These are phyloP conservation scores for Phytophthora kernoviae DNA, from an alignment of 352 stramenopile genomes.

Conservation along the genomic window DNA sequence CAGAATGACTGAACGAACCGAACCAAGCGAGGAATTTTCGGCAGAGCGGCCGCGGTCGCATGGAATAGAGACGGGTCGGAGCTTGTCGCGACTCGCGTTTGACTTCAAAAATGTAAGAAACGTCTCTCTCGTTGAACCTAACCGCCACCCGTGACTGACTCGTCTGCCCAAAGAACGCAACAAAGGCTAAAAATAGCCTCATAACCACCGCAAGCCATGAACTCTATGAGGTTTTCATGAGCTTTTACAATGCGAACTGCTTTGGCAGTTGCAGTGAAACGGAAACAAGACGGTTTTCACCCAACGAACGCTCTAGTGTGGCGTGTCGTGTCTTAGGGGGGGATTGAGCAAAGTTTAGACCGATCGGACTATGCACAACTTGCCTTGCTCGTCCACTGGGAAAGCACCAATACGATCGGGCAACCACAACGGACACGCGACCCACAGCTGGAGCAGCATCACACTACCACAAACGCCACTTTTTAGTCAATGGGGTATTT, in stretches of 20 bases:
- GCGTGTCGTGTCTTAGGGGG: too few relatives aligned
- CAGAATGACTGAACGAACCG: conserved; percentile 30
- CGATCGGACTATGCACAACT: not conserved
- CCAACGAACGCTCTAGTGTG: too few relatives aligned
- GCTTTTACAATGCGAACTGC: too few relatives aligned
- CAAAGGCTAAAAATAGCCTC: not conserved
- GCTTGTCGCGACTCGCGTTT: conserved; percentile 19
- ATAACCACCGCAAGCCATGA: too few relatives aligned
- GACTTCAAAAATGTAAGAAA: conserved; percentile 4
- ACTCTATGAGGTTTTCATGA: too few relatives aligned
- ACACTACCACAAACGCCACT: conserved; percentile 9
- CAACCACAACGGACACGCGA: conserved; percentile 8
- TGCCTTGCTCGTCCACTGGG: conserved; percentile 1
- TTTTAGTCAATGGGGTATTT: not conserved
- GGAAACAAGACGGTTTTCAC: too few relatives aligned
- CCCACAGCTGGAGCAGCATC: conserved; percentile 4
- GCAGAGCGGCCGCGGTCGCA: conserved; percentile 10
- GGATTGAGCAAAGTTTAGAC: too few relatives aligned
- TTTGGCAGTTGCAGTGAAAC: not conserved
- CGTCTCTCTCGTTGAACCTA: not conserved
- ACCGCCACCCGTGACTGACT: too few relatives aligned
- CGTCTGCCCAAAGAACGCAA: not conserved
- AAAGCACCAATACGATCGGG: conserved; percentile 21
- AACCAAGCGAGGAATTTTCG: conserved; percentile 18
- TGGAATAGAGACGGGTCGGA: conserved; percentile 6